These are phyloP conservation scores for Chrysanthemum seticuspe DNA, from an alignment of 129 eudicot species.

Conservation along the genomic window DNA sequence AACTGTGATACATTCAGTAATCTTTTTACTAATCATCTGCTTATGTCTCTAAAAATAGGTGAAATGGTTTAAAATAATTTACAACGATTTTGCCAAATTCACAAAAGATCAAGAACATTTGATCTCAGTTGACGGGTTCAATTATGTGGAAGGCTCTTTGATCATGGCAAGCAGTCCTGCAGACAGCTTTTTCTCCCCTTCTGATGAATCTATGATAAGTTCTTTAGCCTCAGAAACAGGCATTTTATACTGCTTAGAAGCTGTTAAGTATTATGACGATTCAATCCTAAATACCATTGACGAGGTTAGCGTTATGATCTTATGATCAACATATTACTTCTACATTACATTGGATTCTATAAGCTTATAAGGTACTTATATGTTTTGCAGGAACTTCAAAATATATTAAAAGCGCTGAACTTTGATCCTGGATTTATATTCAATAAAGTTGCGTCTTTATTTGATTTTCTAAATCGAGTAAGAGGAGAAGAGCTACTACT, in stretches of 20 bases:
- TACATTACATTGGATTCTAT: neutral
- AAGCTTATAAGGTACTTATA: neutral
- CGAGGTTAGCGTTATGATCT: constrained; percentile 26
- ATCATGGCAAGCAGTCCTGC: constrained; percentile 25
- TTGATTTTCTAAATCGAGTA: constrained; percentile 42
- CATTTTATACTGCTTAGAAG: constrained; percentile 39
- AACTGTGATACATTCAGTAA: neutral
- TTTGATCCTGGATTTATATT: constrained; percentile 35
- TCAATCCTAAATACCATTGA: constrained; percentile 21
- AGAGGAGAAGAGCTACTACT: constrained; percentile 36
- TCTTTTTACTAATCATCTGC: constrained; percentile 4
- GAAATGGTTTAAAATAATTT: constrained; percentile 38
- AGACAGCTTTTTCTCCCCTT: constrained; percentile 19
- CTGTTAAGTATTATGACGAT: constrained; percentile 36
- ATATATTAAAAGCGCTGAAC: constrained; percentile 26
- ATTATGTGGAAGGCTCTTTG: constrained; percentile 42
- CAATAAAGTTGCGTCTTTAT: constrained; percentile 30
- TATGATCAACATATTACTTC: constrained; percentile 6
- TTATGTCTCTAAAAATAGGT: constrained; percentile 19
- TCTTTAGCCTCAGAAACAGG: constrained; percentile 18
- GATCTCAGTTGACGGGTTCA: constrained; percentile 31
- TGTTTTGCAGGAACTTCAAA: constrained; percentile 33
- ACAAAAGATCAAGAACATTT: constrained; percentile 42
- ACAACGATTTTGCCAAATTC: constrained; percentile 31
- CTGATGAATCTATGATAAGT: constrained; percentile 19